Evolutionary conservation across 345 rosid genomes (phyloP), one percentile per base, ranked within the genome.

Genomic region (Pelargonium nanum): DNA sequence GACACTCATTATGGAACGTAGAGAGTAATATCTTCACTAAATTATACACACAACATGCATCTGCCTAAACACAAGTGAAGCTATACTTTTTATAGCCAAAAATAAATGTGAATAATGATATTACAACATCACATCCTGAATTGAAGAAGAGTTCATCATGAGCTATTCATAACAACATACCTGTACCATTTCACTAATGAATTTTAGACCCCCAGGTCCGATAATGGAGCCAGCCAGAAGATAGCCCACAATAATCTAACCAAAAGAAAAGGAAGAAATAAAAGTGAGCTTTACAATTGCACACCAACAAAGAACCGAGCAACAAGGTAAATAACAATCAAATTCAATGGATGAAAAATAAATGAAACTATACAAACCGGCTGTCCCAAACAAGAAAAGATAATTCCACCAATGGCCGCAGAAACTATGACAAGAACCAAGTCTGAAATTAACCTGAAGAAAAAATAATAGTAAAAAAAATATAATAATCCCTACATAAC

Each of bases 181-280:
- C 97, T 90, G 97, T n/a, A 94, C 99, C 96, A 94, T 82, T 81
- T 94, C 99, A 58, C 88, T 87, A 50, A 94, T 88, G 76, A 90
- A 94, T 70, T 94, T 90, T 77, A 90, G 78, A 24, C 99, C 99
- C 56, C 99, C 99, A 19, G 97, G 99, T 65, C 97, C 97, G 64
- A 94, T 83, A 56, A 94, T 66, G 19, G 99, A 94, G 57, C 97
- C 99, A 4, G 96, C 96, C 56, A 94, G 93, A 77, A 94, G 95
- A 79, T 94, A 94, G 58, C 97, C 99, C 64, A 94, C 97, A 74
- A 94, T 94, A 51, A 85, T 92, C 99, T 93, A 70, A 52, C 61
- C 57, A 13, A 22, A 21, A 26, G 16, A 50, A 4, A 30, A 56
- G 26, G 32, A 59, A 30, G 52, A 60, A 30, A 54, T 17, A 22